These are phyloP conservation scores for Gossypium lobatum DNA, from an alignment of 441 rosid genomes.

Conservation along the genomic window DNA sequence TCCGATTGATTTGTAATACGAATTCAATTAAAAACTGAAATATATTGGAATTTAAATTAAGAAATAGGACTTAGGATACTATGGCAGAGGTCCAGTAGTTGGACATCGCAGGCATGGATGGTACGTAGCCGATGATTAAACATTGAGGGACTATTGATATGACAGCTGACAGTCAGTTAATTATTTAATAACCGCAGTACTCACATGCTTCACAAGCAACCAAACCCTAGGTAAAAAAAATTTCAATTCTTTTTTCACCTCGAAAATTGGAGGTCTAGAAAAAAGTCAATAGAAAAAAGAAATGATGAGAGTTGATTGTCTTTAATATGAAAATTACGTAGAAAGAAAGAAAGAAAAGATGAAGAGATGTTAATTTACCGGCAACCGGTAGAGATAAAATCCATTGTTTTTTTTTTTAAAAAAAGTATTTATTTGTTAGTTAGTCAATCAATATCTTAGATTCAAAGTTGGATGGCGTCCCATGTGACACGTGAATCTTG, in stretches of 20 bases:
- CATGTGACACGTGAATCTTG: neutral
- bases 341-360: neutral
- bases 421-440: neutral
- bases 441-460: neutral
- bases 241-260: neutral
- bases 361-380: neutral
- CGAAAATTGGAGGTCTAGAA: neutral
- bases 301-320: neutral
- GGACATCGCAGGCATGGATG: neutral
- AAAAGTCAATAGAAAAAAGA: neutral
- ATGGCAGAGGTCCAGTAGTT: neutral
- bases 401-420: neutral
- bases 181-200: neutral
- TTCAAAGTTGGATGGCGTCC: neutral
- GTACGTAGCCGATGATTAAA: neutral
- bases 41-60: neutral
- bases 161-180: neutral
- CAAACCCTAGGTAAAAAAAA: neutral
- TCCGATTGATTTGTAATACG: fast-evolving
- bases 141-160: neutral
- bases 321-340: neutral
- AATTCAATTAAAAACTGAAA: too few relatives aligned
- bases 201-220: neutral
- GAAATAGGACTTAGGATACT: neutral
- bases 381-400: neutral